Percentiles rank a stretch among this genome's conserved stretches.
phyloP scores from a whole-genome alignment of 495 filamentous ascomycete species.

The Xylaria scruposa region DNA sequence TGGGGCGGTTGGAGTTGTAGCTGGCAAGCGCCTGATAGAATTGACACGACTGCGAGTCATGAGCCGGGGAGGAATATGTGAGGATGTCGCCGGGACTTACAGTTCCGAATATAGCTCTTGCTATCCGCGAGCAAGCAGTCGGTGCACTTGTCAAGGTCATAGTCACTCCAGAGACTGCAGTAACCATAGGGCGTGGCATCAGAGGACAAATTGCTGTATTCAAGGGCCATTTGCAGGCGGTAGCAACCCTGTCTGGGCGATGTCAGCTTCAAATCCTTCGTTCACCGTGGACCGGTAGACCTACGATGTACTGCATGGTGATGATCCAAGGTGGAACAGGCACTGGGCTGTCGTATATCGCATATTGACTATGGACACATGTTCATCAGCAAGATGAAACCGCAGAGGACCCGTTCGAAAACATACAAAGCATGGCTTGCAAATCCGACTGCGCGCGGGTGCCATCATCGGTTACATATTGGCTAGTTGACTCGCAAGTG shows the following conservation, averaged over 20 bases:
- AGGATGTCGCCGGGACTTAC: constrained; percentile 29
- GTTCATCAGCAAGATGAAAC: constrained; percentile 5
- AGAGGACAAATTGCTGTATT: constrained; percentile 46
- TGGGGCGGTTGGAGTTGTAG: constrained; percentile 47
- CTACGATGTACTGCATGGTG: constrained; percentile 52
- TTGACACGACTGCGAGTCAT: constrained; percentile 43
- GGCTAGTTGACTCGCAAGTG: constrained; percentile 50
- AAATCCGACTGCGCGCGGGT: constrained; percentile 43
- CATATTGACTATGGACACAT: constrained; percentile 50
- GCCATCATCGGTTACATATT: constrained; percentile 34
- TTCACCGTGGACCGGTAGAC: constrained; percentile 9
- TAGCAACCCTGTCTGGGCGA: constrained; percentile 48
- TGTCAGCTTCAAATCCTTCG: background rate
- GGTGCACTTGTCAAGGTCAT: constrained; percentile 42
- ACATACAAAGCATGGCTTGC: constrained; percentile 51
- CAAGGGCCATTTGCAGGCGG: constrained; percentile 43
- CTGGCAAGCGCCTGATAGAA: constrained; percentile 56
- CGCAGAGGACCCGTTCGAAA: background rate
- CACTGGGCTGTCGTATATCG: constrained; percentile 50
- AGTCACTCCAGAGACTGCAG: constrained; percentile 48
- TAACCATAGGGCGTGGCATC: constrained; percentile 46
- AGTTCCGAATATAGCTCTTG: constrained; percentile 48
- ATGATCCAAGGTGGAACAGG: constrained; percentile 41
- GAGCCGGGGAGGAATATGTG: constrained; percentile 4
- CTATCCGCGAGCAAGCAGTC: constrained; percentile 40